Percentiles rank a stretch among this genome's conserved stretches.
Evolutionary conservation across 352 stramenopile species (phyloP).

Genomic region (Pythium coloratum): DNA sequence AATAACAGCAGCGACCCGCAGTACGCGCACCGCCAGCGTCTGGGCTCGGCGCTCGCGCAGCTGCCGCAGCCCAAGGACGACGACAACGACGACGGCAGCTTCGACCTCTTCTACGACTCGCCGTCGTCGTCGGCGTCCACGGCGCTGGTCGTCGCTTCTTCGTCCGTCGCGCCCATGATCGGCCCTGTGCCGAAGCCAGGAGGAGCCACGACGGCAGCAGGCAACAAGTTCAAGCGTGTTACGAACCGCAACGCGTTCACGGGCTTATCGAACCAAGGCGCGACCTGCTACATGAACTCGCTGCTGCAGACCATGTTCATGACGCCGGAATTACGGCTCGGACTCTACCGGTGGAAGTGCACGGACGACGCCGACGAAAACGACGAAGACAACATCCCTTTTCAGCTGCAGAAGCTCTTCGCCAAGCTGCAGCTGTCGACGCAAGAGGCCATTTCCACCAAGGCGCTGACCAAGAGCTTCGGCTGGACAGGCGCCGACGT

Average conservation of each 20-base stretch:
- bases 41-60: conserved; percentile 27
- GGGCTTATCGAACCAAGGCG: conserved; percentile 88
- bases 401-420: conserved; percentile 92
- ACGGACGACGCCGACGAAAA: conserved; percentile 46
- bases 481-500: conserved; percentile 88
- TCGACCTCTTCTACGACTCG: conserved; percentile 64
- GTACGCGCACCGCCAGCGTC: conserved; percentile 19
- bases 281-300: conserved; percentile 95
- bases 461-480: conserved; percentile 91
- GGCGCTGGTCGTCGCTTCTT: conserved; percentile 28
- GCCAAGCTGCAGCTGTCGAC: conserved; percentile 85
- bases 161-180: conserved; percentile 18
- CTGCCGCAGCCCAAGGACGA: conserved; percentile 20
- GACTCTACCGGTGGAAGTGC: conserved; percentile 72
- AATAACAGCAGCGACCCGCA: neutral
- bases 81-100: conserved; percentile 25
- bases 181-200: conserved; percentile 15
- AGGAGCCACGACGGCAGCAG: neutral
- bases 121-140: conserved; percentile 23
- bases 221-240: conserved; percentile 13
- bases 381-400: conserved; percentile 81
- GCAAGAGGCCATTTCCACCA: conserved; percentile 71
- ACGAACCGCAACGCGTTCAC: conserved; percentile 51
- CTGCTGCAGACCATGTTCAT: conserved; percentile 92
- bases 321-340: conserved; percentile 84